Conservation (phyloP, 495 filamentous ascomycete genomes). For the Penicilliopsis zonata region DNA sequence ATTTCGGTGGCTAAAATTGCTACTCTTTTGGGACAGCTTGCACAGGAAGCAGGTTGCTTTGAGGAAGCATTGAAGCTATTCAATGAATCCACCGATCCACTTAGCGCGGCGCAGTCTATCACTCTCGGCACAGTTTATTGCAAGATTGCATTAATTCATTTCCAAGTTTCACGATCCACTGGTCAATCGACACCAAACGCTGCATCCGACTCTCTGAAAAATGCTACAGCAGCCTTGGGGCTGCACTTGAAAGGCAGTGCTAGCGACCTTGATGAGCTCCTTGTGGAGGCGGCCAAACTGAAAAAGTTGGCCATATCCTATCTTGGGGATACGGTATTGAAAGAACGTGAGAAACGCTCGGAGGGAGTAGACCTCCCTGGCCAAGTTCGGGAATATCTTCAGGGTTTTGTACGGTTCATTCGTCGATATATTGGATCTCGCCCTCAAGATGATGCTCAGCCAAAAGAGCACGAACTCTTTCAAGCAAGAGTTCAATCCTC, state of each 20-base stretch:
- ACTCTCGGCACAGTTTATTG: slow-evolving; percentile 26
- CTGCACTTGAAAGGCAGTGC: slow-evolving; percentile 51
- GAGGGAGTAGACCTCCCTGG: slow-evolving; percentile 11
- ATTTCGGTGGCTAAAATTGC: slow-evolving; percentile 21
- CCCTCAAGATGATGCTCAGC: slow-evolving; percentile 17
- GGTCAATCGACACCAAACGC: slow-evolving; percentile 8
- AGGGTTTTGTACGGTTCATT: slow-evolving; percentile 29
- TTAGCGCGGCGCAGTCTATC: slow-evolving; percentile 23
- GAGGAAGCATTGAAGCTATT: slow-evolving; percentile 32
- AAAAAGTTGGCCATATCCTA: slow-evolving; percentile 48
- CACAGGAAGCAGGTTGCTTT: slow-evolving; percentile 31
- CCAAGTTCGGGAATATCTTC: slow-evolving; percentile 24
- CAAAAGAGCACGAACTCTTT: slow-evolving; percentile 19
- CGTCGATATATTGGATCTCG: slow-evolving; percentile 33
- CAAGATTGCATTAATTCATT: slow-evolving; percentile 28
- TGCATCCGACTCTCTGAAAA: slow-evolving; percentile 15
- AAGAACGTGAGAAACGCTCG: slow-evolving; percentile 4
- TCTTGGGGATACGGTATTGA: slow-evolving; percentile 30
- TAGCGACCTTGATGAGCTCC: slow-evolving; percentile 56
- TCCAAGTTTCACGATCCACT: slow-evolving; percentile 22
- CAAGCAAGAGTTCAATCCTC: slow-evolving; percentile 17
- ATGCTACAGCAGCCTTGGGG: slow-evolving; percentile 36
- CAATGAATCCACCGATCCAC: slow-evolving; percentile 17
- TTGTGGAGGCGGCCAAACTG: slow-evolving; percentile 49
- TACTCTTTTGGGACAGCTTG: slow-evolving; percentile 29